Percentiles rank a stretch among this genome's conserved stretches.
These are phyloP conservation scores for Arachis monticola DNA, from an alignment of 331 rosid genomes.

Conservation along the genomic window DNA sequence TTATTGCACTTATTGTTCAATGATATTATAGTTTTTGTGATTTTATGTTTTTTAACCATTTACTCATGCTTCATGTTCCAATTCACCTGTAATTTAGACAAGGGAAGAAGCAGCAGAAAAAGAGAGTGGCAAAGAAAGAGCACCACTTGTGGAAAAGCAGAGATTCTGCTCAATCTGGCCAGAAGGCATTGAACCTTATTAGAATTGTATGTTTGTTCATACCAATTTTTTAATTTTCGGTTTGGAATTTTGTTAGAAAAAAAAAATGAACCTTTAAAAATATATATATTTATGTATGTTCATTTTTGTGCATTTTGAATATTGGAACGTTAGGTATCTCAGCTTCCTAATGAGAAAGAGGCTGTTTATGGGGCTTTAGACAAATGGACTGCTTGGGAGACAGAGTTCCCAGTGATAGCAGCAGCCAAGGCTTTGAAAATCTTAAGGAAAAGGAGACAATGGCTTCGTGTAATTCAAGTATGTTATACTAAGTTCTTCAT, in stretches of 20 bases:
- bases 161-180: conserved; percentile 81
- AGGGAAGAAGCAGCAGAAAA: conserved; percentile 48
- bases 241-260: not conserved
- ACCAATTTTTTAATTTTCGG: conserved; percentile 18
- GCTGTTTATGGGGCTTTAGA: conserved; percentile 88
- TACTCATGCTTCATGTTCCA: conserved; percentile 3
- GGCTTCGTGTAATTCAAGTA: conserved; percentile 87
- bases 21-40: not conserved
- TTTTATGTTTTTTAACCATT: not conserved
- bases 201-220: conserved; percentile 57
- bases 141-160: conserved; percentile 85
- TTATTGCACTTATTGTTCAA: not conserved
- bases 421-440: conserved; percentile 79
- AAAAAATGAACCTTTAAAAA: not conserved
- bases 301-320: conserved; percentile 21
- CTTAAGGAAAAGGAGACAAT: conserved; percentile 66
- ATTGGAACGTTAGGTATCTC: conserved; percentile 57
- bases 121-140: conserved; percentile 55
- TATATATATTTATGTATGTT: not conserved
- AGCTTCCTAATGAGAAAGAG: conserved; percentile 81
- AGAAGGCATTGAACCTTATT: conserved; percentile 80
- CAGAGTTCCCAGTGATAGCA: conserved; percentile 93
- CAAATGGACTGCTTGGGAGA: conserved; percentile 96
- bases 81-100: conserved; percentile 53
- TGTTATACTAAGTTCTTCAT: not conserved